A percentile compares a stretch with the other conserved stretches of the same genome.
Conservation (phyloP, 2,329 filamentous ascomycete species). For the Botrytis tulipae region DNA sequence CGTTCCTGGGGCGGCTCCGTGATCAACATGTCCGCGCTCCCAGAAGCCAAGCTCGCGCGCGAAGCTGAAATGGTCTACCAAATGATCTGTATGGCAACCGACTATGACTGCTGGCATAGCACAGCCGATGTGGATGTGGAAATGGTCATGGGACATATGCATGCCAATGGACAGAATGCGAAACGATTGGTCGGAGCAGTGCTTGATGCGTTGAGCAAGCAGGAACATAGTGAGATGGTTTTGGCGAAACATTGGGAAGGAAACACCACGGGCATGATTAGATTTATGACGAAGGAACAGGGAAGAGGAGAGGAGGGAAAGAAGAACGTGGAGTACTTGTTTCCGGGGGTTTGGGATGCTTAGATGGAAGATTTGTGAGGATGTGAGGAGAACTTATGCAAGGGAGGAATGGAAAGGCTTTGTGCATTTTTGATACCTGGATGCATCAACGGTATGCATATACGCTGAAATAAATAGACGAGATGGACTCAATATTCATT, state of each 20-base stretch:
- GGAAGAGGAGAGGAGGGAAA: conserved; percentile 72
- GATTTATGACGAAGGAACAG: conserved; percentile 76
- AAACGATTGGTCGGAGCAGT: conserved; percentile 81
- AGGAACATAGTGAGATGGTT: conserved; percentile 73
- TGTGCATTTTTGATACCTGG: conserved; percentile 8
- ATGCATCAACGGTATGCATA: conserved; percentile 14
- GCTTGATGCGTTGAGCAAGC: conserved; percentile 77
- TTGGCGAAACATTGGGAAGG: conserved; percentile 79
- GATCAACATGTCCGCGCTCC: conserved; percentile 97
- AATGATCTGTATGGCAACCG: conserved; percentile 99
- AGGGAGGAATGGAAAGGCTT: neutral
- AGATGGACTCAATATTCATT: neutral
- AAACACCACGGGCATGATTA: conserved; percentile 71
- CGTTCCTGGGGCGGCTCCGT: conserved; percentile 89
- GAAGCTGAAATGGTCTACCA: conserved; percentile 97
- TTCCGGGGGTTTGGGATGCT: conserved; percentile 57
- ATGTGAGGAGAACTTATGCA: neutral
- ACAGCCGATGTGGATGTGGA: conserved; percentile 84
- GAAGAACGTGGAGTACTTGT: conserved; percentile 81
- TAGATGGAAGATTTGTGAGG: neutral
- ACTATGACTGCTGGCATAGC: conserved; percentile 97
- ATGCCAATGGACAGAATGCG: conserved; percentile 85
- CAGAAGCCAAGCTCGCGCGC: conserved; percentile 91
- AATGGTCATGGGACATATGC: conserved; percentile 97
- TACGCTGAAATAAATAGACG: neutral